Evolutionary conservation across 305 asterid species (phyloP).

Genomic region (Caryopteris hybrid): DNA sequence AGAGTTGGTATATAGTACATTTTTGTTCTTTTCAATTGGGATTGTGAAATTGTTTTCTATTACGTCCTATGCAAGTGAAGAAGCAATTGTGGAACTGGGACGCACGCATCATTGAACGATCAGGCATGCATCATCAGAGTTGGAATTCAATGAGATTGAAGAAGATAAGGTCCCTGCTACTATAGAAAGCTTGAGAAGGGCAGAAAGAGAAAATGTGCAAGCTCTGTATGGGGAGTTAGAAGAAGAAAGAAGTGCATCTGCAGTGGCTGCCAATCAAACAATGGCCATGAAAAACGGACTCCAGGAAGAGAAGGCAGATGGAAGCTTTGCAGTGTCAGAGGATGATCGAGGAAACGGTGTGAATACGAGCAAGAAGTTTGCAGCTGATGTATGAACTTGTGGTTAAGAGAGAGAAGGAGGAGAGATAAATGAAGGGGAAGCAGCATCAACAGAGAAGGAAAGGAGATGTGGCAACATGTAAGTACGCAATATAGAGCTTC

Average conservation of each 20-base stretch:
- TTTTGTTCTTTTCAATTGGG: constrained; percentile 17
- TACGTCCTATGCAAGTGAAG: constrained; percentile 38
- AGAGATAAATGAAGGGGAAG: too few species aligned
- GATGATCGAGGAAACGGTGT: constrained; percentile 98
- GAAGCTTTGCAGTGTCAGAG: constrained; percentile 95
- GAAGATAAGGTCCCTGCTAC: constrained; percentile 71
- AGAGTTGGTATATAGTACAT: not conserved
- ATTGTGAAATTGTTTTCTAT: constrained; percentile 12
- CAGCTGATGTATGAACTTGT: constrained; percentile 85
- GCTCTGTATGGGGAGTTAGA: constrained; percentile 71
- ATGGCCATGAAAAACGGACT: constrained; percentile 96
- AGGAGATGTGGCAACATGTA: too few species aligned
- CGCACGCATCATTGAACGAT: constrained; percentile 33
- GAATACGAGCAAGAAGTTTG: constrained; percentile 96
- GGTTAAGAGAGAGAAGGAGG: constrained; percentile 91
- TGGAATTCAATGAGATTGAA: constrained; percentile 40
- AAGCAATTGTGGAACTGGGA: constrained; percentile 38
- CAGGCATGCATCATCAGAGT: constrained; percentile 11
- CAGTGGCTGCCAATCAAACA: constrained; percentile 84
- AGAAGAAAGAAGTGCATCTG: constrained; percentile 90
- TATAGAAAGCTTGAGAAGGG: constrained; percentile 53
- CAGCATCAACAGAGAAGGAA: too few species aligned
- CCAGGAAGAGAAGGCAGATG: constrained; percentile 97
- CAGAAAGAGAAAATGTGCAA: constrained; percentile 63
- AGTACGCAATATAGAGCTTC: too few species aligned